Evolutionary conservation across 1,284 basidiomycete genomes (phyloP), one percentile per base, ranked within the genome.

Genomic region (Cryptococcus depauperatus): DNA sequence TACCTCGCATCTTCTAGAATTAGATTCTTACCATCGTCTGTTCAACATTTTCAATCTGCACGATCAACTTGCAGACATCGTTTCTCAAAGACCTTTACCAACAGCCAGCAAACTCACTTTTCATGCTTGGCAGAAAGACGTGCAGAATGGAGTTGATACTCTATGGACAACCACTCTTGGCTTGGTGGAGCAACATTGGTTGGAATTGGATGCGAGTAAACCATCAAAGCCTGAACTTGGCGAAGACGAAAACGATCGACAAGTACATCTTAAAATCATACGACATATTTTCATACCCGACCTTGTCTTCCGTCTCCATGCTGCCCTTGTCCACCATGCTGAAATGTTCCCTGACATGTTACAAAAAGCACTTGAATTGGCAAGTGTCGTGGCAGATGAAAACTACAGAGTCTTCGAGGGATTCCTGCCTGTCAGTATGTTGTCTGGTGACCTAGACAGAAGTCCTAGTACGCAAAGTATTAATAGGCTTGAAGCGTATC

Each of bases 231-330:
- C 10, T 4, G 33, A 37, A 6, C 21, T 19, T 2, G 18, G 35
- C 16, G 10, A 27, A 28, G 28, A 9, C 5, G 23, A 35, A 13
- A n/a, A 21, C 13, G 34, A 23, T 14, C 75, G 86, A 11, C 72
- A 74, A 18, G 73, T 74, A 22, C 88, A 95, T 56, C 77, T 95
- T 41, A 71, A 77, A 3, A 78, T 84, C 19, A 86, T 96, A 47
- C 79, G 92, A 26, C 83, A 88, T 57, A 82, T 92, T 29, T 93
- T 86, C 69, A 76, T 97, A 16, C 93, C 92, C 0, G 90, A 96
- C 64, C 76, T 97, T 30, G 80, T 97, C 53, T 76, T 96, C 50
- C 81, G 87, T 18, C 72, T 97, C 14, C 92, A 97, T 62, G 73
- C 76, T 26, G 73, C 84, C 46, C 74, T 97, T 11, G 78, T 81